Percentiles rank a stretch among this genome's conserved stretches.
Evolutionary conservation across 345 rosid species (phyloP).

Genomic region (Eucalyptus cloeziana): DNA sequence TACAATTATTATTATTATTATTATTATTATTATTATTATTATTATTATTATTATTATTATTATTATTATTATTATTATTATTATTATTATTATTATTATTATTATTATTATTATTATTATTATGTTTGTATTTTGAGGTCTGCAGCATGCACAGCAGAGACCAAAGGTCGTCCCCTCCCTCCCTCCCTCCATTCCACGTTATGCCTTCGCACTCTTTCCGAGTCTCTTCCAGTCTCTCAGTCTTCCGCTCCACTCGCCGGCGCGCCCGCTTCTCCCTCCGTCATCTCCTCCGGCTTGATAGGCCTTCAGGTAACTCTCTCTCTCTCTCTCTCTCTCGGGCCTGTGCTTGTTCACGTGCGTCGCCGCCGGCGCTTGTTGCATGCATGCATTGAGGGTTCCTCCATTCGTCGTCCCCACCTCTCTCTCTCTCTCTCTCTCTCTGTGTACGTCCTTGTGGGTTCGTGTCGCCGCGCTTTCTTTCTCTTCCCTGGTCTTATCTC

Average conservation of each 20-base stretch:
- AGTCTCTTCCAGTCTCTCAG: neutral
- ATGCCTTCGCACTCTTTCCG: neutral
- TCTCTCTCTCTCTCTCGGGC: neutral
- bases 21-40: too few relatives aligned
- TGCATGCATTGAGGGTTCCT: neutral
- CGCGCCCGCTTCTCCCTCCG: neutral
- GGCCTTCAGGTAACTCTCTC: neutral
- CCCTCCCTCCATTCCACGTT: neutral
- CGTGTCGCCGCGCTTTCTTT: neutral
- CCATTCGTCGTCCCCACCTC: neutral
- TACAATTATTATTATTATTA: neutral
- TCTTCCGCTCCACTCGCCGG: neutral
- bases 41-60: too few relatives aligned
- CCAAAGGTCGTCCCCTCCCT: neutral
- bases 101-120: too few relatives aligned
- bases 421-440: neutral
- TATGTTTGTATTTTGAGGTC: neutral
- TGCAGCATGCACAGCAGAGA: neutral
- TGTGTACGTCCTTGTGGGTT: neutral
- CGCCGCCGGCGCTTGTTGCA: neutral
- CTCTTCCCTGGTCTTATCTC: neutral
- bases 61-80: too few relatives aligned
- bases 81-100: too few relatives aligned
- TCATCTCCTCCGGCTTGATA: neutral
- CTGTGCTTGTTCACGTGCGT: neutral